A percentile compares a stretch with the other conserved stretches of the same genome.
phyloP scores from a whole-genome alignment of 2,329 filamentous ascomycete genomes.

The Neonectria punicea region DNA sequence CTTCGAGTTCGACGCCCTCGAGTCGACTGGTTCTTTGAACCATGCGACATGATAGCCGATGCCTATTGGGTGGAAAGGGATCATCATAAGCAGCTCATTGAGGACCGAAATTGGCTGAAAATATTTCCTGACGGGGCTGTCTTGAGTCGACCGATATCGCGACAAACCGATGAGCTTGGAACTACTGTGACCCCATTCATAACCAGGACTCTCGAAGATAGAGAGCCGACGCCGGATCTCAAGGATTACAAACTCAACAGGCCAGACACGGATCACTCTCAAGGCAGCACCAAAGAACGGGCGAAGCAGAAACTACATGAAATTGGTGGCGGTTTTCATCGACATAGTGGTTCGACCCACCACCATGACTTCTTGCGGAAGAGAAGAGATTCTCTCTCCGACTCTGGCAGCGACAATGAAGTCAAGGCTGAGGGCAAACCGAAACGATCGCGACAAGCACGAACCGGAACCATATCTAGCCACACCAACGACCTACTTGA shows the following conservation, averaged over 20 bases:
- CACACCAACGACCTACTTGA: conserved; percentile 64
- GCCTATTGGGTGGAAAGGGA: conserved; percentile 89
- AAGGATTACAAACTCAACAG: conserved; percentile 38
- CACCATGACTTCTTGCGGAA: conserved; percentile 64
- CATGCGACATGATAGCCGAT: conserved; percentile 89
- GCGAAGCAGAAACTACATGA: conserved; percentile 70
- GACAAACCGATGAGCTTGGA: conserved; percentile 43
- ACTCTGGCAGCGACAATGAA: conserved; percentile 68
- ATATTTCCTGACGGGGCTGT: conserved; percentile 67
- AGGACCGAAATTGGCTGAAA: conserved; percentile 79
- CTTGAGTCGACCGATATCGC: conserved; percentile 45
- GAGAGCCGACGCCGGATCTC: conserved; percentile 33
- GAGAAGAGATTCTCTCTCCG: conserved; percentile 64
- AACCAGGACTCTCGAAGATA: conserved; percentile 40
- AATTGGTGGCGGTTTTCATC: conserved; percentile 64
- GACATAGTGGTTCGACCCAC: conserved; percentile 60
- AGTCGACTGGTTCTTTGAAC: conserved; percentile 85
- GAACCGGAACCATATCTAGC: conserved; percentile 60
- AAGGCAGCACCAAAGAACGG: conserved; percentile 66
- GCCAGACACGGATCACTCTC: conserved; percentile 55
- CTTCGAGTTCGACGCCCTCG: conserved; percentile 76
- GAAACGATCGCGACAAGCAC: conserved; percentile 45
- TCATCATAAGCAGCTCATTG: conserved; percentile 81
- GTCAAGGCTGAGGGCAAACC: conserved; percentile 47
- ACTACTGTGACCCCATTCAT: conserved; percentile 40